Base-by-base conservation (phyloP, 176 grass and related monocot species). In the Secale cereale region DNA sequence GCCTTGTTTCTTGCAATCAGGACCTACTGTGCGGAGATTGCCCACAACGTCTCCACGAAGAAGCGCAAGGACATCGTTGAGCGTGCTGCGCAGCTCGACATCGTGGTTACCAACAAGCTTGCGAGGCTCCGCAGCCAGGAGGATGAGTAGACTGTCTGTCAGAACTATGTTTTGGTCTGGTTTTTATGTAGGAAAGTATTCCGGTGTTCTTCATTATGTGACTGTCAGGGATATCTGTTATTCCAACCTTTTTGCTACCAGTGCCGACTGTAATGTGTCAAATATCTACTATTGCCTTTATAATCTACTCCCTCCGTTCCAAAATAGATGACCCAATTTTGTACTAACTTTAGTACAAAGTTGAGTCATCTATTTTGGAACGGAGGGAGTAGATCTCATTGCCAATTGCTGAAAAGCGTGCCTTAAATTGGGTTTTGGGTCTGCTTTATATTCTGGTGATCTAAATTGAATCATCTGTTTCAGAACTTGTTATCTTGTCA, bases 61-160 rank as follows among this genome's bases (percentile, higher is more conserved):
- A 92, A 95, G 82, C 93, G 90, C 69, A 95, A 95, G 90, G 88
- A 81, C 31, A 92, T 95, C 1, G 90, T 95, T 2, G 90, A 95
- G 85, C 90, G 90, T 40, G 93, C 93, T 7, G 85, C 82, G 1
- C 90, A 92, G 82, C 93, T 95, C 4, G 90, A 95, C 67, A 84
- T 95, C 10, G 93, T 95, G 22, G 93, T 95, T n/a, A 90, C 88
- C 35, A 95, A 95, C 79, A 90, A 84, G 85, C 85, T 86, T 73
- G 93, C 93, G 9, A 95, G 93, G 77, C 82, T 95, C 46, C 85
- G 83, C 28, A 95, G 90, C 87, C 90, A 95, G 41, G 90, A 95
- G 79, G 90, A 92, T 3, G 90, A 95, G 90, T 92, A 70, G 85
- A 64, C 27, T 67, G 46, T 22, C 67, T 36, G 30, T 52, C 36